Evolutionary conservation across 2,329 filamentous ascomycete species (phyloP).

Genomic region (Pseudogymnoascus sp.): DNA sequence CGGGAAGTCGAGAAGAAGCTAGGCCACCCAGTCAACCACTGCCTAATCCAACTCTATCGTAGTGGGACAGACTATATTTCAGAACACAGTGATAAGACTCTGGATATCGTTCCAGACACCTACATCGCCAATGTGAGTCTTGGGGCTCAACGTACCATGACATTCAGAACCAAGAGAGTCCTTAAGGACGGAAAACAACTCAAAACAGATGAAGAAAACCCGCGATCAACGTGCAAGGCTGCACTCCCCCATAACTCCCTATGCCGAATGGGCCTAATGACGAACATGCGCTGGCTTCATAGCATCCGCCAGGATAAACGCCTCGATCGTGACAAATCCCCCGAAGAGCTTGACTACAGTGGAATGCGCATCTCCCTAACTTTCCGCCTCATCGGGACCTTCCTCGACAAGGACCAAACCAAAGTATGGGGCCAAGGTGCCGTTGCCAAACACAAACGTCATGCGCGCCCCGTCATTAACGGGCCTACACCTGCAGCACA

Average conservation of each 20-base stretch:
- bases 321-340: conserved; percentile 54
- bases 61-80: conserved; percentile 83
- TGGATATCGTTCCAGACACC: conserved; percentile 75
- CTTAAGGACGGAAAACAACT: conserved; percentile 30
- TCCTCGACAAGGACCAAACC: conserved; percentile 54
- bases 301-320: conserved; percentile 87
- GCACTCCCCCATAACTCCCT: conserved; percentile 82
- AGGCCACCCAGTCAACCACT: conserved; percentile 81
- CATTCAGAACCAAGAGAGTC: conserved; percentile 71
- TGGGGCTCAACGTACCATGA: conserved; percentile 87
- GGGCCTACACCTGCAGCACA: conserved; percentile 60
- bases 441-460: conserved; percentile 52
- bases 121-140: conserved; percentile 89
- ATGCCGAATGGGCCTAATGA: conserved; percentile 70
- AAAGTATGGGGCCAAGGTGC: conserved; percentile 92
- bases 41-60: conserved; percentile 89
- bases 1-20: conserved; percentile 61
- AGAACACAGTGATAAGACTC: conserved; percentile 93
- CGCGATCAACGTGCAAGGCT: conserved; percentile 45
- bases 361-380: conserved; percentile 85
- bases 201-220: conserved; percentile 9
- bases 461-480: conserved; percentile 59
- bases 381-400: conserved; percentile 84
- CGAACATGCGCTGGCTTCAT: conserved; percentile 85
- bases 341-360: conserved; percentile 61